Percentiles rank a stretch among this genome's conserved stretches.
phyloP scores from a whole-genome alignment of 805 yeast species.

The Ogataea haglerorum region DNA sequence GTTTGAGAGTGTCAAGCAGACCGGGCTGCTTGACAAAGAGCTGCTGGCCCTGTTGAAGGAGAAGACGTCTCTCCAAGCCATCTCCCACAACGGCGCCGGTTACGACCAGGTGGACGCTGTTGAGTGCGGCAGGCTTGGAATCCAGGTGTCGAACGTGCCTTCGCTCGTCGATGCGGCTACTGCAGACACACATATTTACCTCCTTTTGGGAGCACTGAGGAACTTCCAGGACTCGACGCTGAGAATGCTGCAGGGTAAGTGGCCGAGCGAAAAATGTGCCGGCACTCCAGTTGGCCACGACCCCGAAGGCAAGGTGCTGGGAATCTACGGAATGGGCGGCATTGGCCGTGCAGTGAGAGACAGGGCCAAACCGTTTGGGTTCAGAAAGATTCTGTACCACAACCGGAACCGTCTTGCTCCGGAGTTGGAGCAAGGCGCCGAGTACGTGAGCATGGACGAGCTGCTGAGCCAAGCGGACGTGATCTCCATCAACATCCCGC shows the following conservation, averaged over 20 bases:
- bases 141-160: slow-evolving; percentile 53
- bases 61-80: slow-evolving; percentile 35
- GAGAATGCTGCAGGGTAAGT: slow-evolving; percentile 53
- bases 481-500: slow-evolving; percentile 71
- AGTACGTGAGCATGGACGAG: slow-evolving; percentile 70
- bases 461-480: slow-evolving; percentile 63
- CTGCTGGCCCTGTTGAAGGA: slow-evolving; percentile 36
- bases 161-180: slow-evolving; percentile 51
- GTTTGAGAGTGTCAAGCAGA: slow-evolving; percentile 35
- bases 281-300: slow-evolving; percentile 68
- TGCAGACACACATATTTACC: slow-evolving; percentile 52
- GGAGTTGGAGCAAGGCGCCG: slow-evolving; percentile 66
- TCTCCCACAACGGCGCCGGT: slow-evolving; percentile 56
- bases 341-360: slow-evolving; percentile 80
- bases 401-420: slow-evolving; percentile 58
- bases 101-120: slow-evolving; percentile 50
- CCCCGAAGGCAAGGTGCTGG: slow-evolving; percentile 73
- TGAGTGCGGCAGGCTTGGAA: slow-evolving; percentile 37
- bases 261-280: slow-evolving; percentile 48
- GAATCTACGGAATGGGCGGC: slow-evolving; percentile 86
- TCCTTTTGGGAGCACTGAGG: slow-evolving; percentile 50
- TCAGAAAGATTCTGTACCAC: slow-evolving; percentile 64
- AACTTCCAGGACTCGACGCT: slow-evolving; percentile 60
- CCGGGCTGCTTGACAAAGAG: slow-evolving; percentile 46
- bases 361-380: slow-evolving; percentile 74